Evolutionary conservation across 2,329 filamentous ascomycete genomes (phyloP).

Genomic region (Fusarium oxysporum): DNA sequence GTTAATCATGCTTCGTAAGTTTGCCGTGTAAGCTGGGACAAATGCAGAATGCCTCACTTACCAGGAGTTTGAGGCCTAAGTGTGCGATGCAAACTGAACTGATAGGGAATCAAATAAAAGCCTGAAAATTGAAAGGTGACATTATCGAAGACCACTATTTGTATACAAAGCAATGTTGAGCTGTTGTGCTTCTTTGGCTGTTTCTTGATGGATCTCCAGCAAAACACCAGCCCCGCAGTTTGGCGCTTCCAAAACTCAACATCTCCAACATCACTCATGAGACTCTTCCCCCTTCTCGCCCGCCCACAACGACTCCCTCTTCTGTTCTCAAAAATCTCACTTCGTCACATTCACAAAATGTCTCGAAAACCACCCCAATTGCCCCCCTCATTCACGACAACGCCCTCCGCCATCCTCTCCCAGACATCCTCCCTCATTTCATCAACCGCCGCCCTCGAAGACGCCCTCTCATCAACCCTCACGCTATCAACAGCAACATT

Average conservation of each 20-base stretch:
- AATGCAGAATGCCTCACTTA: accelerated
- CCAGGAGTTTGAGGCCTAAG: accelerated
- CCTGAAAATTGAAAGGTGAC: too few species aligned
- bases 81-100: accelerated
- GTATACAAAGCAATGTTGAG: too few species aligned
- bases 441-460: constrained; percentile 33
- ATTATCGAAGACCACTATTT: too few species aligned
- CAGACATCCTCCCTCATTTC: constrained; percentile 51
- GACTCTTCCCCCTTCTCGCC: neutral
- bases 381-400: constrained; percentile 36
- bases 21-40: accelerated
- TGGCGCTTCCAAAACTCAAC: neutral
- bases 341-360: constrained; percentile 1
- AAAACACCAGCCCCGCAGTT: constrained; percentile 28
- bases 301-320: neutral
- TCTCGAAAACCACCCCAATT: constrained; percentile 32
- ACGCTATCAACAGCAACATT: constrained; percentile 39
- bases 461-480: constrained; percentile 32
- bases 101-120: too few species aligned
- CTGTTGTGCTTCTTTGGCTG: neutral
- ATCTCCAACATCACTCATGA: constrained; percentile 15
- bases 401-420: constrained; percentile 27
- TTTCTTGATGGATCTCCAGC: neutral
- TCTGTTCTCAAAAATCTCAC: accelerated
- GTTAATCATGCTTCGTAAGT: accelerated